These are phyloP conservation scores for Salix arbutifolia DNA, from an alignment of 345 rosid species.

Conservation along the genomic window DNA sequence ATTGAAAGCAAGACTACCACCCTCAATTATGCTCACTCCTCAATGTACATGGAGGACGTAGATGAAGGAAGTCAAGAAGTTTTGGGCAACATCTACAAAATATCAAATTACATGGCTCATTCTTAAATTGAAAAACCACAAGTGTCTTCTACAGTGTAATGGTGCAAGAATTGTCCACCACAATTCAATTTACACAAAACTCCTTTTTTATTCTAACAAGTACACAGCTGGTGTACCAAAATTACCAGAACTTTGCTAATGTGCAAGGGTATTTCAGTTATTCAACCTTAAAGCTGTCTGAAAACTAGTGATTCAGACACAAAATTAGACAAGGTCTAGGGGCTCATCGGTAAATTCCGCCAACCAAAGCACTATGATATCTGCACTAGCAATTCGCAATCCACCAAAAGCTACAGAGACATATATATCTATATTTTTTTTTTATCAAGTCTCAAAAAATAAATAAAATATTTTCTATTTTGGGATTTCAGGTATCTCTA, in stretches of 20 bases:
- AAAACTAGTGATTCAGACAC: not conserved
- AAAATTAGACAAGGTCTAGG: conserved; percentile 1
- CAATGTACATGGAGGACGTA: too few relatives aligned
- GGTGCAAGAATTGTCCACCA: not conserved
- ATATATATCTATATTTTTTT: not conserved
- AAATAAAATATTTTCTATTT: not conserved
- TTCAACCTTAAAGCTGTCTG: not conserved
- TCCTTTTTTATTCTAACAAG: not conserved
- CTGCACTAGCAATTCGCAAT: conserved; percentile 13
- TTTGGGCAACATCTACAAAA: not conserved
- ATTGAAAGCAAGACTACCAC: too few relatives aligned
- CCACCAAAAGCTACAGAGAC: conserved; percentile 17
- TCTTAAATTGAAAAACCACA: not conserved
- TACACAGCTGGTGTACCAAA: not conserved
- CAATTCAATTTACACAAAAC: not conserved
- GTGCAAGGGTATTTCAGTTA: not conserved
- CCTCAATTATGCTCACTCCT: not conserved
- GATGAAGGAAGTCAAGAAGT: too few relatives aligned
- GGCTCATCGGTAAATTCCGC: conserved; percentile 3
- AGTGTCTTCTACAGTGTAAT: not conserved
- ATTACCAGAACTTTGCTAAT: not conserved
- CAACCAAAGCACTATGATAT: not conserved
- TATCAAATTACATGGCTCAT: not conserved
- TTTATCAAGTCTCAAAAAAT: not conserved
- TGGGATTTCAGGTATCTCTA: conserved; percentile 12